Evolutionary conservation across 176 grass and related monocot genomes (phyloP).

Genomic region (Urochloa ruziziensis): DNA sequence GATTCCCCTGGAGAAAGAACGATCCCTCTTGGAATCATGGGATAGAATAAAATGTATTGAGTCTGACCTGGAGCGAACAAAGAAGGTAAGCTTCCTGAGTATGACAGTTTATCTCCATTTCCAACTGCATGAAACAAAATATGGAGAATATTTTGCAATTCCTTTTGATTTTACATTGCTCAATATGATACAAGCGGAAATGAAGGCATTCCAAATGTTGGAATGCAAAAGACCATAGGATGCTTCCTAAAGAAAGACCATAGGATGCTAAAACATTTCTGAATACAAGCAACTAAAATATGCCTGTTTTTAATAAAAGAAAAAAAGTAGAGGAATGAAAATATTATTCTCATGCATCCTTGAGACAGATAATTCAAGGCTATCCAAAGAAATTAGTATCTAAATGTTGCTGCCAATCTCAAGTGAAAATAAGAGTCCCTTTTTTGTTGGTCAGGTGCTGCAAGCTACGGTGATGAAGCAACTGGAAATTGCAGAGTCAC

Average conservation of each 20-base stretch:
- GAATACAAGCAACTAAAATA: not conserved
- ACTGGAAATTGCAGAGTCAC: slow-evolving; percentile 71
- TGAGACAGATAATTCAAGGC: not conserved
- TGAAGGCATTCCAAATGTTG: not conserved
- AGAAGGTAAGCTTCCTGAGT: slow-evolving; percentile 48
- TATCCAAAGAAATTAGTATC: not conserved
- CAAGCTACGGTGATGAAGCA: slow-evolving; percentile 75
- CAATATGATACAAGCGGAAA: not conserved
- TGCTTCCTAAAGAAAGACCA: no score
- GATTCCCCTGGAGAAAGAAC: slow-evolving; percentile 78
- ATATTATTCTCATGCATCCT: not conserved
- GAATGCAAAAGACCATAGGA: not conserved
- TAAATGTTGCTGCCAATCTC: not conserved
- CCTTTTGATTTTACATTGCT: not conserved
- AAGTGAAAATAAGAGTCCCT: not conserved
- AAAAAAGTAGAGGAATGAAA: not conserved
- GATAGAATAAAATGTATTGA: slow-evolving; percentile 79
- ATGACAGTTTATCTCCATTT: not conserved
- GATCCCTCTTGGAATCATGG: slow-evolving; percentile 72
- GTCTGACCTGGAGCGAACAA: slow-evolving; percentile 77
- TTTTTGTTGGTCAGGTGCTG: slow-evolving; percentile 56
- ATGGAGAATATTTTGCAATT: not conserved
- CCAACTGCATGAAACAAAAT: not conserved
- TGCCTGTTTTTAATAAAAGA: not conserved
- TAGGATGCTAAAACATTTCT: not conserved